These are phyloP conservation scores for Verticillium isaacii DNA, from an alignment of 2,329 filamentous ascomycete species.

Conservation along the genomic window DNA sequence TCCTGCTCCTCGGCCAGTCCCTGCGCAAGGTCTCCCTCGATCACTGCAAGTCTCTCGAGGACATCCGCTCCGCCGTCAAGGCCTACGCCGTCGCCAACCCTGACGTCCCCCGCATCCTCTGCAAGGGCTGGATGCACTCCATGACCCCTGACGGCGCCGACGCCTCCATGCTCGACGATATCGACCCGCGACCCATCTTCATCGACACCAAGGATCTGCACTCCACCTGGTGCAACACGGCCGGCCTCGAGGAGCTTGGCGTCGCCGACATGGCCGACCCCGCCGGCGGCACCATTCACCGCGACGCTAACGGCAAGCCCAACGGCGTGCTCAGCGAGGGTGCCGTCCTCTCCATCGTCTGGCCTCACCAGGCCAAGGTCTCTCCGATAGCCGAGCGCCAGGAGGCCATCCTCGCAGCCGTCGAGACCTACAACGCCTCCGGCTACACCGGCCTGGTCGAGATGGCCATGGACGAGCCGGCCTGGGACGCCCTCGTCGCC, in stretches of 20 bases:
- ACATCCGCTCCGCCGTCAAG: constrained; percentile 43
- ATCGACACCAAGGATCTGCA: constrained; percentile 54
- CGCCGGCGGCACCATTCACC: constrained; percentile 45
- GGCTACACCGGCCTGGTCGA: constrained; percentile 54
- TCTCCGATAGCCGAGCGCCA: constrained; percentile 43
- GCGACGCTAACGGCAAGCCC: constrained; percentile 40
- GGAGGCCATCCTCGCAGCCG: constrained; percentile 40
- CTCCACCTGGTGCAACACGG: constrained; percentile 51
- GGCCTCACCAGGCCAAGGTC: constrained; percentile 47
- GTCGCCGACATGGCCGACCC: constrained; percentile 41
- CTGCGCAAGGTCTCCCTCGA: constrained; percentile 46
- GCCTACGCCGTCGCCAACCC: constrained; percentile 41
- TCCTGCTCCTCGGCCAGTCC: constrained; percentile 49
- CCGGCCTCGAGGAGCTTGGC: constrained; percentile 44
- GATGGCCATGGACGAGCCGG: constrained; percentile 58
- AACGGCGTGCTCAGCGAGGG: constrained; percentile 49
- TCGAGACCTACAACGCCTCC: constrained; percentile 43
- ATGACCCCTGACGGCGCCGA: constrained; percentile 41
- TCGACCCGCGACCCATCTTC: constrained; percentile 50
- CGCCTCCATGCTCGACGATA: constrained; percentile 43
- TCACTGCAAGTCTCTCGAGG: constrained; percentile 40
- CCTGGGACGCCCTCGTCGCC: constrained; percentile 46
- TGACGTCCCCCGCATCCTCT: constrained; percentile 42
- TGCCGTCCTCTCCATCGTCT: constrained; percentile 46
- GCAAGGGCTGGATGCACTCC: constrained; percentile 51